Base-by-base conservation (phyloP, 257 asterid species). In the Rubia yunnanensis region DNA sequence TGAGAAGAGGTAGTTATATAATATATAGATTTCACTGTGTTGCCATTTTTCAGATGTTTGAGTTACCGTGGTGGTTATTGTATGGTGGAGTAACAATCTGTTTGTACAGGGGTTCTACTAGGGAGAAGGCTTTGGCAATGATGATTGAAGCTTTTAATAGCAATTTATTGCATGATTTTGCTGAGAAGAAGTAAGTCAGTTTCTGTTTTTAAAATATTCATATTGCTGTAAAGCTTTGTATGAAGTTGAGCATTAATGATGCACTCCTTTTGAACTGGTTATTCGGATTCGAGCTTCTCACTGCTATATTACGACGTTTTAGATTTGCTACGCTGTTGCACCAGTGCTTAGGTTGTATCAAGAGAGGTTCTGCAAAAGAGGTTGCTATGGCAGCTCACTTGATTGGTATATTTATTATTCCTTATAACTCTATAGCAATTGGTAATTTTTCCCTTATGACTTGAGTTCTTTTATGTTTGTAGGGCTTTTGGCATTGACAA, bases 291-390 rank as follows among this genome's bases (percentile, higher is more conserved):
- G 3, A 14, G 61, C 48, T 54, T 55, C 66, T 68, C 61, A 67
- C 34, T 13, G 1, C 56, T 38, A 18, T 77, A 50, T 63, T 75
- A 63, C 39, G 58, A 63, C 63, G 27, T 17, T 74, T 44, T 76
- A 94, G 99, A 81, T 94, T 81, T 81, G 98, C 92, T 48, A 94
- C 99, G 15, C 68, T 90, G 63, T 69, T 94, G 69, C 92, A 88
- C 66, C 97, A 74, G 67, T 94, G 95, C 75, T 72, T 94, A 77
- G 81, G 72, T 73, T 94, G 95, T 53, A 70, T 94, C 63, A 94
- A 88, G 77, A 84, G 88, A 73, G 99, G 99, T 66, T 90, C 98
- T 66, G 84, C 89, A 5, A 90, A 74, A 79, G 99, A 94, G 86
- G 82, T 86, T 63, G 79, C 92, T 66, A 77, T 94, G 83, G 98